Conservation (phyloP, 495 filamentous ascomycete species). For the Bombardia bombarda region DNA sequence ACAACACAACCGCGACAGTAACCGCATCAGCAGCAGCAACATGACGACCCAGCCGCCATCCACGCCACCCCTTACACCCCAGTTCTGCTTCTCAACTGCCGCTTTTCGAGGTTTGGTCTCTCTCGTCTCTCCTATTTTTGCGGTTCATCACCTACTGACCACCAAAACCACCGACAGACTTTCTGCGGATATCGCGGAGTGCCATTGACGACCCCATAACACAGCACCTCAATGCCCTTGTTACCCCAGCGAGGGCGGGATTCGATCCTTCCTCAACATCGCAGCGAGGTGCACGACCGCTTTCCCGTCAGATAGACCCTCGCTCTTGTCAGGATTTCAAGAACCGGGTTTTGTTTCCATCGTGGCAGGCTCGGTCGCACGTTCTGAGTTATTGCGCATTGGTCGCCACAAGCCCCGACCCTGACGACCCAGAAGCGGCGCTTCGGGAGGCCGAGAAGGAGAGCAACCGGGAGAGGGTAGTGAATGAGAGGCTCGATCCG, state of each 20-base stretch:
- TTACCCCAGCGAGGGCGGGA: constrained; percentile 59
- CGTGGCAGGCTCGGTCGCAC: constrained; percentile 80
- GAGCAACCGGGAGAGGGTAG: constrained; percentile 61
- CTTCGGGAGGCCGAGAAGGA: constrained; percentile 62
- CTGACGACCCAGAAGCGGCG: constrained; percentile 74
- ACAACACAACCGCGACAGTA: no score
- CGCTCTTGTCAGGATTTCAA: constrained; percentile 64
- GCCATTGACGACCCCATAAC: constrained; percentile 88
- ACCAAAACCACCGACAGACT: constrained; percentile 65
- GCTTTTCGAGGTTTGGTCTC: constrained; percentile 75
- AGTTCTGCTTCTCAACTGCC: constrained; percentile 88
- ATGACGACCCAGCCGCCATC: constrained; percentile 57
- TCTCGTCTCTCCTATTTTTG: not conserved
- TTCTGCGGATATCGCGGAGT: constrained; percentile 78
- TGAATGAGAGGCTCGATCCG: constrained; percentile 87
- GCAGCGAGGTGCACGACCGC: constrained; percentile 41
- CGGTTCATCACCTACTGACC: not conserved
- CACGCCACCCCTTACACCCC: constrained; percentile 64
- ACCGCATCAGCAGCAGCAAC: constrained; percentile 9
- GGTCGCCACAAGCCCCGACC: constrained; percentile 82
- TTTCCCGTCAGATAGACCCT: constrained; percentile 47
- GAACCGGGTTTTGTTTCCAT: constrained; percentile 71
- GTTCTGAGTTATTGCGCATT: constrained; percentile 83
- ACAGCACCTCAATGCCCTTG: constrained; percentile 85
- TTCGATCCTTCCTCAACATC: constrained; percentile 79